Percentiles rank a stretch among this genome's conserved stretches.
Evolutionary conservation across 2,329 filamentous ascomycete genomes (phyloP).

Genomic region (Pseudogymnoascus sp.): DNA sequence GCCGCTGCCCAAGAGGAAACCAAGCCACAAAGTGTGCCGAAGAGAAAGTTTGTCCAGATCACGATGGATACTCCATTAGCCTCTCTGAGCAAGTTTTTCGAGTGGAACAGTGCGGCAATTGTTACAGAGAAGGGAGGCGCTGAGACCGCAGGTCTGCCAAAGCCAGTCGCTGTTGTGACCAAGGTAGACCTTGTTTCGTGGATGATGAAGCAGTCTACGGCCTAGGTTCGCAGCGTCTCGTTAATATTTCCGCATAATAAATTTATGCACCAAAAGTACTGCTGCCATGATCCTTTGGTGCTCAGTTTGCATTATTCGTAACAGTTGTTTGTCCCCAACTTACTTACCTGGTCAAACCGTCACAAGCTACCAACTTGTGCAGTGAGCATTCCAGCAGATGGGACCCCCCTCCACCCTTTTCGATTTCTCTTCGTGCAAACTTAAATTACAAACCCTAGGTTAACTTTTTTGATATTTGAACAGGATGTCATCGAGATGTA

Average conservation of each 20-base stretch:
- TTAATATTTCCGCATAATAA: not conserved
- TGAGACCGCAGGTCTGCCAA: conserved; percentile 46
- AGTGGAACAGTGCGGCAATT: conserved; percentile 95
- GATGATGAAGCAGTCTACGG: conserved; percentile 63
- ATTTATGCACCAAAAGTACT: not conserved
- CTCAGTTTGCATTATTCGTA: not conserved
- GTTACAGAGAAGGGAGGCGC: conserved; percentile 67
- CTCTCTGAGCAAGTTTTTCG: conserved; percentile 84
- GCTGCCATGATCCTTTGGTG: not conserved
- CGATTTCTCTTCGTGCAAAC: not conserved
- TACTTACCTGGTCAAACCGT: not conserved
- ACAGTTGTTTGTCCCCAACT: not conserved
- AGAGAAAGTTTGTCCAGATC: conserved; percentile 83
- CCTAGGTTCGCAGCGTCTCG: conserved; percentile 11
- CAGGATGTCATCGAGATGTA: no score
- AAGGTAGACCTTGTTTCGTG: conserved; percentile 94
- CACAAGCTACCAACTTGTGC: not conserved
- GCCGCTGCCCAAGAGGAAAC: conserved; percentile 22
- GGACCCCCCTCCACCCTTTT: not conserved
- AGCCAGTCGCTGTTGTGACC: conserved; percentile 83
- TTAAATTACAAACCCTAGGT: not conserved
- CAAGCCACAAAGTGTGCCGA: conserved; percentile 36
- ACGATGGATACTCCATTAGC: conserved; percentile 80
- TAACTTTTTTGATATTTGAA: no score
- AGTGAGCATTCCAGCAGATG: not conserved